Conservation (phyloP, 2,329 filamentous ascomycete genomes). For the Lizonia empirigonia region DNA sequence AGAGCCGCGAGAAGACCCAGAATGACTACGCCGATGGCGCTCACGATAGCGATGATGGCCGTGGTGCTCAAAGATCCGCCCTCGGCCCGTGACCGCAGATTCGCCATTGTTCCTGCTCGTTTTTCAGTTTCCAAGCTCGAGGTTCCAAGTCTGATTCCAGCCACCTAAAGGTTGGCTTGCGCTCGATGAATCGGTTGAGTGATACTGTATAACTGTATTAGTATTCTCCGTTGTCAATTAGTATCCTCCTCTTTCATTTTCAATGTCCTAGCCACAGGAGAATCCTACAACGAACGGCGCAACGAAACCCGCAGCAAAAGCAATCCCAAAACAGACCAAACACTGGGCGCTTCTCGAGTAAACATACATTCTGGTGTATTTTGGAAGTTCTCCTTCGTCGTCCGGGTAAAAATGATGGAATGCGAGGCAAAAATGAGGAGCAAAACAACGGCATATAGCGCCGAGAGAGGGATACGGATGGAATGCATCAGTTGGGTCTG, state of each 20-base stretch:
- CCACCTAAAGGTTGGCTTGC: not conserved
- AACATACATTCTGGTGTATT: constrained; percentile 42
- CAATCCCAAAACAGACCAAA: constrained; percentile 21
- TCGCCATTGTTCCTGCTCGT: constrained; percentile 12
- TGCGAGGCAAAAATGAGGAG: constrained; percentile 41
- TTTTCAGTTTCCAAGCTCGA: not conserved
- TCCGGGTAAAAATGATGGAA: constrained; percentile 45
- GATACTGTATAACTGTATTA: constrained; percentile 2
- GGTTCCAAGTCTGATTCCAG: not conserved
- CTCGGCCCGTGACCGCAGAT: constrained; percentile 15
- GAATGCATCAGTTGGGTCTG: constrained; percentile 29
- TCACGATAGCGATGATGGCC: constrained; percentile 31
- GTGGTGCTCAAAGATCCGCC: constrained; percentile 30
- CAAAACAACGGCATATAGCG: constrained; percentile 30
- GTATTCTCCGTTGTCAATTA: constrained; percentile 3
- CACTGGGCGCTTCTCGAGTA: constrained; percentile 24
- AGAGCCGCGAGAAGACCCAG: constrained; percentile 32
- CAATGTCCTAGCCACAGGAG: constrained; percentile 3
- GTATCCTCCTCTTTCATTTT: constrained; percentile 26
- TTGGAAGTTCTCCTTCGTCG: constrained; percentile 38
- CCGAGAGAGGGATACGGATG: constrained; percentile 33
- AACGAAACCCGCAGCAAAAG: constrained; percentile 25
- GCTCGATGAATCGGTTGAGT: not conserved
- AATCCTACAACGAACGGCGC: constrained; percentile 23
- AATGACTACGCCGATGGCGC: constrained; percentile 34